Evolutionary conservation across 306 rosid species (phyloP).

Genomic region (Prunus kanzakura): DNA sequence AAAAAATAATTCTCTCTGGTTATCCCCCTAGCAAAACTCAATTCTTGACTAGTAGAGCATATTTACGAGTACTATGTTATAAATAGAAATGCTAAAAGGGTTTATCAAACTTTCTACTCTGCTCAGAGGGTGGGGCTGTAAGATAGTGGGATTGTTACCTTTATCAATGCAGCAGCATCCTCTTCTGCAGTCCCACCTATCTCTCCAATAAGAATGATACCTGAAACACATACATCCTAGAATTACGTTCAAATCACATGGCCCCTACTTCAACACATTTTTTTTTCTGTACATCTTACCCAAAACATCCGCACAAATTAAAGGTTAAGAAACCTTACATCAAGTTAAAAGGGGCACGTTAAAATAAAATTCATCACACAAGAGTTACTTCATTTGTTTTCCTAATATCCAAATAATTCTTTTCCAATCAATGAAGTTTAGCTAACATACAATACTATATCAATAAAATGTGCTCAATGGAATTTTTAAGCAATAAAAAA

Average conservation of each 20-base stretch:
- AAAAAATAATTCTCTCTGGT: not conserved
- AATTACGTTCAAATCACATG: not conserved
- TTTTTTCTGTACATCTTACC: not conserved
- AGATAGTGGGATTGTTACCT: conserved; percentile 42
- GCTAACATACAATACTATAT: not conserved
- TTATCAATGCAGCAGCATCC: conserved; percentile 97
- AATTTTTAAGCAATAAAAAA: not conserved
- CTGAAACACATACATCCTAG: conserved; percentile 41
- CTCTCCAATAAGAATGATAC: conserved; percentile 93
- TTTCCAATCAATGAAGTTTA: not conserved
- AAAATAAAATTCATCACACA: not conserved
- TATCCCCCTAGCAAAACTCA: not conserved
- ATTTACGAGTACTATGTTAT: not conserved
- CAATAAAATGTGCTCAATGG: not conserved
- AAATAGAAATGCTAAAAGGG: not conserved
- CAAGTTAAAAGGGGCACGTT: not conserved
- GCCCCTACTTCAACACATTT: not conserved
- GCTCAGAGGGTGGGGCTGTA: not conserved
- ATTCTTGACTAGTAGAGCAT: not conserved
- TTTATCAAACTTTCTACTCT: not conserved
- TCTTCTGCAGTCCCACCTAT: conserved; percentile 99
- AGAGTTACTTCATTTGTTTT: not conserved
- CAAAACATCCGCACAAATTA: not conserved
- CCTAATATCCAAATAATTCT: too few relatives aligned
- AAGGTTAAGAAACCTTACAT: not conserved